phyloP scores from a whole-genome alignment of 352 stramenopile genomes.

The Phytophthora hybrid region DNA sequence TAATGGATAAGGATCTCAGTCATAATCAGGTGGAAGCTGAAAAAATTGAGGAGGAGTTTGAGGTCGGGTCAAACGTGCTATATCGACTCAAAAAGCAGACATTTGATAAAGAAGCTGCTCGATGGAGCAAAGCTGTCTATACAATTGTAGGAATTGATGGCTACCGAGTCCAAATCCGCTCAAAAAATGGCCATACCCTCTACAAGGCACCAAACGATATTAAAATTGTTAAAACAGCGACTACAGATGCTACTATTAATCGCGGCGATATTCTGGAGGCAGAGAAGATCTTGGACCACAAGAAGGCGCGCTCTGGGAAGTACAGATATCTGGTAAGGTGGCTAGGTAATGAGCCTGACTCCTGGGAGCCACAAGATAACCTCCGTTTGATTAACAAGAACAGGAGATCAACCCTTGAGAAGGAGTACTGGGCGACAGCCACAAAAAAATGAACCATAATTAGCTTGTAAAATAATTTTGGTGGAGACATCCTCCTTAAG shows the following conservation, averaged over 20 bases:
- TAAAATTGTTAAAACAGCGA: slow-evolving; percentile 25
- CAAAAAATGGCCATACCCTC: slow-evolving; percentile 40
- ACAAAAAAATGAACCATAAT: not conserved
- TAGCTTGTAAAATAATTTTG: slow-evolving; percentile 15
- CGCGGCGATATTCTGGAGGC: slow-evolving; percentile 30
- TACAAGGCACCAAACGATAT: slow-evolving; percentile 38
- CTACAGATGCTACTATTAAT: slow-evolving; percentile 27
- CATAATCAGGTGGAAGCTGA: slow-evolving; percentile 35
- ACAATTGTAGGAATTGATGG: slow-evolving; percentile 35
- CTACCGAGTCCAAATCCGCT: slow-evolving; percentile 32
- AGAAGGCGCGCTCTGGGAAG: not conserved
- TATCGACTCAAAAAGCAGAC: slow-evolving; percentile 31
- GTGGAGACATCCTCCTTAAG: slow-evolving; percentile 14
- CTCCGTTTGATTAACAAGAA: slow-evolving; percentile 26
- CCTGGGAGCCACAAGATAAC: slow-evolving; percentile 31
- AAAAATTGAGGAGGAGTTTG: slow-evolving; percentile 23
- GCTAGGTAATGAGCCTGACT: slow-evolving; percentile 23
- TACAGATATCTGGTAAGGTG: slow-evolving; percentile 35
- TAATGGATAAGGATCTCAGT: slow-evolving; percentile 21
- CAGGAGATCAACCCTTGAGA: not conserved
- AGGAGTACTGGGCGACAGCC: slow-evolving; percentile 1
- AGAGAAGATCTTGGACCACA: slow-evolving; percentile 24
- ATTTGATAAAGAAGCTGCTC: slow-evolving; percentile 39
- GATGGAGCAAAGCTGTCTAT: slow-evolving; percentile 34
- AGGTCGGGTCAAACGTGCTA: slow-evolving; percentile 5